A percentile compares a stretch with the other conserved stretches of the same genome.
Conservation (phyloP, 768 basidiomycete genomes). For the Chalciporus chontae region DNA sequence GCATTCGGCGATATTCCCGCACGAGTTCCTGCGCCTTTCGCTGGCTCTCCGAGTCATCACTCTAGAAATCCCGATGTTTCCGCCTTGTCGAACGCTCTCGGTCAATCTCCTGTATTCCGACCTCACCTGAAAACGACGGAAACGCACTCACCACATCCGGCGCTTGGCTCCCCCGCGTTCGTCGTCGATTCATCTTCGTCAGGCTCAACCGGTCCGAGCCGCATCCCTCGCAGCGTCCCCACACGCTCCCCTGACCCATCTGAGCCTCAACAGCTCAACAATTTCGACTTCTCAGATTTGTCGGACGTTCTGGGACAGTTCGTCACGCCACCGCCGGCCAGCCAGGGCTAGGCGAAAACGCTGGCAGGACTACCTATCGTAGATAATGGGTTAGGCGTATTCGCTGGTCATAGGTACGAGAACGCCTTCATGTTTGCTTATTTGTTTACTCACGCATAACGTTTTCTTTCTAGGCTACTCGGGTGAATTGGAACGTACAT, state of each 20-base stretch:
- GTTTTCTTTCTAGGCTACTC: too few species aligned
- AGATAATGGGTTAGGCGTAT: too few species aligned
- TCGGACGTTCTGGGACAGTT: neutral
- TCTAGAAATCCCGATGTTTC: too few species aligned
- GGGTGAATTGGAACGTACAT: too few species aligned
- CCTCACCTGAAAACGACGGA: neutral
- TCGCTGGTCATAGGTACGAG: too few species aligned
- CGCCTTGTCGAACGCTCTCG: neutral
- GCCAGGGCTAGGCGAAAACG: neutral
- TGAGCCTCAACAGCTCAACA: neutral
- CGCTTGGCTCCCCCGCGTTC: neutral
- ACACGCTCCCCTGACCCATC: neutral
- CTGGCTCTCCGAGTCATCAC: neutral
- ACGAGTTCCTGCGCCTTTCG: too few species aligned
- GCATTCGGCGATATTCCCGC: too few species aligned
- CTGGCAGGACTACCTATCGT: too few species aligned
- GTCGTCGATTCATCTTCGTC: neutral
- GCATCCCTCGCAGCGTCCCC: neutral
- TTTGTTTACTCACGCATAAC: too few species aligned
- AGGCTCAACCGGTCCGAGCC: neutral
- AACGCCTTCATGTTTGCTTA: too few species aligned
- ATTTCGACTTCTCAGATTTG: neutral
- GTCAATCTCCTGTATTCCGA: neutral
- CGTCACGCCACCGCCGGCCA: neutral
- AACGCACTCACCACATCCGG: too few species aligned